Evolutionary conservation across 108 stramenopile genomes (phyloP).

Genomic region (Fragilariopsis cylindrus): DNA sequence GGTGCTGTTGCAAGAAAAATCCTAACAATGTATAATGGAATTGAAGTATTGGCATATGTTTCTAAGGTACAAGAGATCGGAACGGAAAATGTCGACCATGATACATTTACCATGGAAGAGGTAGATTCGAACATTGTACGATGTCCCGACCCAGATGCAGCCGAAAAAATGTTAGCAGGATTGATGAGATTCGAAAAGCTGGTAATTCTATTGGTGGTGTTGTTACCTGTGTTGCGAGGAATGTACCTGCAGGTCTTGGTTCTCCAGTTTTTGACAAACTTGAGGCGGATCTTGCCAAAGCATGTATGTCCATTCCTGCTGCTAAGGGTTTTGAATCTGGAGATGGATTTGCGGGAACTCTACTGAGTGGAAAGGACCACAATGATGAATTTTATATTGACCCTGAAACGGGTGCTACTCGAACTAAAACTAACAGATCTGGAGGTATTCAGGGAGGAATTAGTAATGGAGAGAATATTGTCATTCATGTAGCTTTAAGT

Average conservation of each 20-base stretch:
- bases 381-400: conserved; percentile 99
- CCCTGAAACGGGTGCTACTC: conserved; percentile 85
- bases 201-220: conserved; percentile 99
- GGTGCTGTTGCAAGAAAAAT: conserved; percentile 97
- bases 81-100: conserved; percentile 74
- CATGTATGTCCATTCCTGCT: conserved; percentile 98
- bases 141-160: conserved; percentile 85
- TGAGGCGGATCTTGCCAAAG: conserved; percentile 99
- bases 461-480: conserved; percentile 96
- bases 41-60: conserved; percentile 95
- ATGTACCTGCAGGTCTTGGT: conserved; percentile 95
- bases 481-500: conserved; percentile 96
- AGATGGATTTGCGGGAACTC: conserved; percentile 94
- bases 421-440: conserved; percentile 94
- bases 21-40: conserved; percentile 80
- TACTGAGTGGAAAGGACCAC: conserved; percentile 94
- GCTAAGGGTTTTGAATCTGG: conserved; percentile 99
- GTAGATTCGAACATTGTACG: conserved; percentile 97
- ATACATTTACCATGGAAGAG: conserved; percentile 91
- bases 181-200: conserved; percentile 91
- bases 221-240: conserved; percentile 90
- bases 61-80: conserved; percentile 89
- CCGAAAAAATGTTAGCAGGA: conserved; percentile 91
- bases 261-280: conserved; percentile 98
- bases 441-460: conserved; percentile 99